Base-by-base conservation (phyloP, 805 yeast species). In the Jamesozyma rosinii region DNA sequence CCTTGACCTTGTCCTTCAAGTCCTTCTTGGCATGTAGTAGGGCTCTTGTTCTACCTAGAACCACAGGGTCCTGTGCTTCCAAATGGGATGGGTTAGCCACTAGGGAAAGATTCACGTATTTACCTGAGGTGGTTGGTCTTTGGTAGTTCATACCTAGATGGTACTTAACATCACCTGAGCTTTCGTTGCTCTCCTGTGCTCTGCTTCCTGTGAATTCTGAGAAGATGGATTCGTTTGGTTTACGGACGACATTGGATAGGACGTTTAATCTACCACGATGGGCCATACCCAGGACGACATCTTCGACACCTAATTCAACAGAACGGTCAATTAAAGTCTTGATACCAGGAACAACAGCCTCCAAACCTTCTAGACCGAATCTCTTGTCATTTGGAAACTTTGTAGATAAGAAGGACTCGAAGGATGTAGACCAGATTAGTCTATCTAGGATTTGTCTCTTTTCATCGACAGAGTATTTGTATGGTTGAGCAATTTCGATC, bases 21-120 rank as follows among this genome's bases (percentile, higher is more conserved):
- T 92, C 97, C 57, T 78, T 72, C 72, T 90, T 90, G 71, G 78
- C 83, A 62, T 87, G 95, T 69, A 85, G 92, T 52, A 89, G 80
- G 52, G 98, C 95, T 71, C 98, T 81, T 37, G 97, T 86, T 76
- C 94, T 84, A 69, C 99, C 99, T 61, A 92, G 75, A 43, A 92
- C 98, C 52, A 92, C 97, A 47, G 97, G 97, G 67, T 92, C 99
- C 71, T 89, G 97, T 48, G 98, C 95, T 73, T 92, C 99, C 70
- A 92, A 79, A 72, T 92, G 99, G 38, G 97, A 90, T 49, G 99
- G 99, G 69, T 92, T 92, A 49, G 99, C 99, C 50, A 92, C 99
- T 52, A 92, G 73, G 27, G 97, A 89, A 59, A 92, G 72, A 72
- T 89, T 89, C 52, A 92, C 97, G 63, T 80, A 85, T 68, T 88